These are phyloP conservation scores for Batkoa obscura DNA, from an alignment of 371 early-diverging fungal species.

Conservation along the genomic window DNA sequence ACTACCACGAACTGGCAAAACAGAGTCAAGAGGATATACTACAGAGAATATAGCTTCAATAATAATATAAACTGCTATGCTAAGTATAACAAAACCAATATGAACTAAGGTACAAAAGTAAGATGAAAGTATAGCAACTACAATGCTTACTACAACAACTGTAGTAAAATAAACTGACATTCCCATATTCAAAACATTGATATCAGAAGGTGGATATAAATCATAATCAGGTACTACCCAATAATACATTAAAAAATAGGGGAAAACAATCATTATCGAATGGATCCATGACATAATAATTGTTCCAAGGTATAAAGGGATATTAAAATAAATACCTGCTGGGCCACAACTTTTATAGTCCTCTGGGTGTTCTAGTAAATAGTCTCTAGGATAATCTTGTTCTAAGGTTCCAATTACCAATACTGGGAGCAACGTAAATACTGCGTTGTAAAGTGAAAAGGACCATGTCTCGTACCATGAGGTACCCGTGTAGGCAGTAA, in stretches of 20 bases:
- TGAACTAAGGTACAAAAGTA: slow-evolving; percentile 24
- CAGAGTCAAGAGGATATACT: neutral
- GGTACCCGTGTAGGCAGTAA: slow-evolving; percentile 47
- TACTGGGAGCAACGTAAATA: slow-evolving; percentile 54
- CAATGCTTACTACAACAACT: slow-evolving; percentile 34
- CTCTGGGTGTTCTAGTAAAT: slow-evolving; percentile 47
- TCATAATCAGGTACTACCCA: slow-evolving; percentile 17
- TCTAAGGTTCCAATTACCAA: slow-evolving; percentile 32
- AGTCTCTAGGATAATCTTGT: slow-evolving; percentile 36
- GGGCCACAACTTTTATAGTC: slow-evolving; percentile 40
- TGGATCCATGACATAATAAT: slow-evolving; percentile 39
- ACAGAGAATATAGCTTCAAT: neutral
- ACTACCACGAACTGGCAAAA: neutral
- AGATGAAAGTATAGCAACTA: slow-evolving; percentile 34
- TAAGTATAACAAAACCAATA: neutral
- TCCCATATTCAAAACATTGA: slow-evolving; percentile 24
- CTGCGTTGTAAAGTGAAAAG: slow-evolving; percentile 54
- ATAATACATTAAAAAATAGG: slow-evolving; percentile 21
- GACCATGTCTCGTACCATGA: slow-evolving; percentile 72
- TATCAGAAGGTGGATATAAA: slow-evolving; percentile 13
- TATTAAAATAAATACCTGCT: slow-evolving; percentile 33
- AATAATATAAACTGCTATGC: neutral
- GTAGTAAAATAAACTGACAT: slow-evolving; percentile 27
- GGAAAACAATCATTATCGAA: slow-evolving; percentile 20
- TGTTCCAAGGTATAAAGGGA: slow-evolving; percentile 30